Conservation (phyloP, 805 yeast genomes). For the Candida schatavii region DNA sequence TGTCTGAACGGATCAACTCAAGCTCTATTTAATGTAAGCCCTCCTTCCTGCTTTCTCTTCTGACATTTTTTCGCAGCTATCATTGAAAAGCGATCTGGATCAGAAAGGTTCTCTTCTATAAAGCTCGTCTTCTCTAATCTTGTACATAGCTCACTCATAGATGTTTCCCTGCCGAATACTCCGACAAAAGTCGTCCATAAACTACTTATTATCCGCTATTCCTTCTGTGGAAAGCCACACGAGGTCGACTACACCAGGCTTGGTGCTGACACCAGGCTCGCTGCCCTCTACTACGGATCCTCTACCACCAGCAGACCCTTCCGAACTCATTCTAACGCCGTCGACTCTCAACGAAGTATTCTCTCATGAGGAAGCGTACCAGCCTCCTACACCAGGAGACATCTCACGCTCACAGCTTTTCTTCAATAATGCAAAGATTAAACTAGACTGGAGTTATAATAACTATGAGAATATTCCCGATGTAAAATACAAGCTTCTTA, state of each 20-base stretch:
- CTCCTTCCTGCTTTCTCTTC: too few relatives aligned
- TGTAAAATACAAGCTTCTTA: constrained; percentile 31
- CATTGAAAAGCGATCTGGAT: too few relatives aligned
- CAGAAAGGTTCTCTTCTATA: too few relatives aligned
- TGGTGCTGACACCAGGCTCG: not conserved
- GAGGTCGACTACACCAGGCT: not conserved
- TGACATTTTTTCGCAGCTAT: too few relatives aligned
- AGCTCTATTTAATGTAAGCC: too few relatives aligned
- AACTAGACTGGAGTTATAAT: constrained; percentile 60
- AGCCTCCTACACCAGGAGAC: constrained; percentile 11
- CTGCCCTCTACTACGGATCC: not conserved
- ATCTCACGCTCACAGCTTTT: constrained; percentile 23
- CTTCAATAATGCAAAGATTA: constrained; percentile 45
- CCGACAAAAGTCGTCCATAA: constrained; percentile 7
- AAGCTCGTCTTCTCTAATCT: too few relatives aligned
- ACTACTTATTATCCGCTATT: not conserved
- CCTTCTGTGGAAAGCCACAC: not conserved
- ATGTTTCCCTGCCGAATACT: constrained; percentile 1
- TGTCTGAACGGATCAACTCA: too few relatives aligned
- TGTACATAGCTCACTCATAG: too few relatives aligned
- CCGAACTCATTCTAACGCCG: constrained; percentile 20
- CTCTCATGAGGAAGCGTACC: constrained; percentile 12
- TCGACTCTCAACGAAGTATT: constrained; percentile 18
- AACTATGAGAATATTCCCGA: constrained; percentile 58
- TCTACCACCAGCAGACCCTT: constrained; percentile 5